Evolutionary conservation across 1,284 basidiomycete genomes (phyloP).

Genomic region (Retiboletus fuscus): DNA sequence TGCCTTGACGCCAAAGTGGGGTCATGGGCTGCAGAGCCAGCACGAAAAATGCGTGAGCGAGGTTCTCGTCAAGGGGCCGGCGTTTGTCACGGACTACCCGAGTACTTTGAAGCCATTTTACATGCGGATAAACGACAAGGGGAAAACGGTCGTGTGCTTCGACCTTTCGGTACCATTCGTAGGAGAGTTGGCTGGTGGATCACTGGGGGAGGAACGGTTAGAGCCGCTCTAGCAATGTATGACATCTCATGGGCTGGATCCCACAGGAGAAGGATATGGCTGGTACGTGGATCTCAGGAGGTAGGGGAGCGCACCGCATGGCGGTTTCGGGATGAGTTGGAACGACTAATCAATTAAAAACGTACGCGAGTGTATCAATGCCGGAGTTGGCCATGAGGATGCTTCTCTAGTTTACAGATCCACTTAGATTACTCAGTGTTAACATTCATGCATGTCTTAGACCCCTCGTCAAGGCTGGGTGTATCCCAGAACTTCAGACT

Average conservation of each 20-base stretch:
- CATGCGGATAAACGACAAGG: slow-evolving; percentile 77
- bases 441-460: slow-evolving; percentile 8
- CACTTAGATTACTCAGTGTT: no score
- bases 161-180: slow-evolving; percentile 90
- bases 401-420: no score
- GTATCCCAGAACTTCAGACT: slow-evolving; percentile 37
- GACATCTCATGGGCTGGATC: slow-evolving; percentile 60
- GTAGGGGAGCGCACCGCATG: slow-evolving; percentile 88
- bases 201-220: slow-evolving; percentile 88
- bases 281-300: slow-evolving; percentile 90
- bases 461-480: slow-evolving; percentile 35
- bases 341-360: slow-evolving; percentile 87
- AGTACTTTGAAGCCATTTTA: slow-evolving; percentile 91
- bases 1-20: slow-evolving; percentile 74
- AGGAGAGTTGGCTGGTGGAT: slow-evolving; percentile 94
- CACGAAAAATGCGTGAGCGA: slow-evolving; percentile 93
- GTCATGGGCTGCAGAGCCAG: slow-evolving; percentile 82
- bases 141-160: slow-evolving; percentile 88
- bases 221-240: slow-evolving; percentile 67
- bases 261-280: slow-evolving; percentile 64
- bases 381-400: no score
- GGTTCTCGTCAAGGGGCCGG: slow-evolving; percentile 73
- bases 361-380: no score
- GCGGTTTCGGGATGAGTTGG: slow-evolving; percentile 96
- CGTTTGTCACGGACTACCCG: slow-evolving; percentile 95